A percentile compares a stretch with the other conserved stretches of the same genome.
These are phyloP conservation scores for Trichoderma breve DNA, from an alignment of 2,329 filamentous ascomycete genomes.

Conservation along the genomic window DNA sequence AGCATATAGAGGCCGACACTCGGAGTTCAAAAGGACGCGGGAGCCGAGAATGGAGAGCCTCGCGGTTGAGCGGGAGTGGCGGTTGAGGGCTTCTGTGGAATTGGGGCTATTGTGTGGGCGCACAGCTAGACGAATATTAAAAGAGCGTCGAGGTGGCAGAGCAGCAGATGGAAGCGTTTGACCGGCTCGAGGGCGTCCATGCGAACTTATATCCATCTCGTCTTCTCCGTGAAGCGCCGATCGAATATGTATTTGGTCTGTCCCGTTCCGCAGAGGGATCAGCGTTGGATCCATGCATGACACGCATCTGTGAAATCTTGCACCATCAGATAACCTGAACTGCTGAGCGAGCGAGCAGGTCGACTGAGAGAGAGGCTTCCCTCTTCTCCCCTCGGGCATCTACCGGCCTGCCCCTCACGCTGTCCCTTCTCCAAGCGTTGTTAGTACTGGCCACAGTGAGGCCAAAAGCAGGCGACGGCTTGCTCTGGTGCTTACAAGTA, in stretches of 20 bases:
- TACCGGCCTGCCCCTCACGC: not conserved
- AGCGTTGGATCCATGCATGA: slow-evolving; percentile 6
- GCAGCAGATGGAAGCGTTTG: not conserved
- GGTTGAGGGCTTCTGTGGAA: not conserved
- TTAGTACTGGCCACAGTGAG: not conserved
- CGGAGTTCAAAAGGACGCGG: not conserved
- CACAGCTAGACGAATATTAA: not conserved
- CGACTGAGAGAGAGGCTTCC: not conserved
- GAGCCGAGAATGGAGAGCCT: not conserved
- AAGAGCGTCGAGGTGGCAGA: not conserved
- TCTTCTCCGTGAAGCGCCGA: not conserved
- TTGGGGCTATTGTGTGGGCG: not conserved
- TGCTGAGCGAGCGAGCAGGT: not conserved
- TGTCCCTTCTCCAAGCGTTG: not conserved
- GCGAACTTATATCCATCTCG: not conserved
- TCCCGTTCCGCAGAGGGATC: not conserved
- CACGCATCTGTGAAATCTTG: not conserved
- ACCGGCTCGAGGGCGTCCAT: not conserved
- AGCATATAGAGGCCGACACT: not conserved
- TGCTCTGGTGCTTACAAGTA: not conserved
- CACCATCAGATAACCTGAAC: not conserved
- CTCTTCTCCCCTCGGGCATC: not conserved
- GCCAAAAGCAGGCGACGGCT: not conserved
- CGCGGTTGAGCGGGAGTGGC: not conserved
- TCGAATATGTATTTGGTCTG: not conserved